Conservation (phyloP, 1,284 basidiomycete species). For the Macrocystidia cucumis region DNA sequence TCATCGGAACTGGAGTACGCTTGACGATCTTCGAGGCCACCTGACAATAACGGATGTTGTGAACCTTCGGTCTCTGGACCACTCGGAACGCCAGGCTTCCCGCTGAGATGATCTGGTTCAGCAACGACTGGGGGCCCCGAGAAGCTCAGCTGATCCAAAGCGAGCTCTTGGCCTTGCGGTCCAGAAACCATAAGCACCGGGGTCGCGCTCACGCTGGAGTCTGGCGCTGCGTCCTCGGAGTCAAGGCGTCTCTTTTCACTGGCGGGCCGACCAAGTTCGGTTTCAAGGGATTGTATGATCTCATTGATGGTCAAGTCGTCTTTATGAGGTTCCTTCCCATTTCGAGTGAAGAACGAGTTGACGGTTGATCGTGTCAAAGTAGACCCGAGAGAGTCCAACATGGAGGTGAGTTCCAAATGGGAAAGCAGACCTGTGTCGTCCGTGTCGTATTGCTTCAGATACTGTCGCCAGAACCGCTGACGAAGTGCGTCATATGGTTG, state of each 20-base stretch:
- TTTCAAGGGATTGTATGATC: constrained; percentile 74
- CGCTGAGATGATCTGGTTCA: constrained; percentile 1
- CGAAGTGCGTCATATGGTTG: constrained; percentile 91
- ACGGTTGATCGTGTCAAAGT: constrained; percentile 82
- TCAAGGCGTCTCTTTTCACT: constrained; percentile 63
- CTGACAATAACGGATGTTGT: constrained; percentile 29
- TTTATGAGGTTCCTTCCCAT: constrained; percentile 56
- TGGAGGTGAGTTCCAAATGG: constrained; percentile 85
- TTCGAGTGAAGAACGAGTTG: constrained; percentile 72
- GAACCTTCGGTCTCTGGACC: constrained; percentile 34
- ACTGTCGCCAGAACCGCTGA: constrained; percentile 89
- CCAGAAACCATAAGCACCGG: constrained; percentile 31
- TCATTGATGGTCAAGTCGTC: constrained; percentile 80
- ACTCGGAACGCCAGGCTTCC: constrained; percentile 13
- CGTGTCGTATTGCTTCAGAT: constrained; percentile 86
- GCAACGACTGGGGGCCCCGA: constrained; percentile 36
- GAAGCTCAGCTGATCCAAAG: constrained; percentile 57
- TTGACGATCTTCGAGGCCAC: too few species aligned
- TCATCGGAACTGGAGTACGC: constrained; percentile 17
- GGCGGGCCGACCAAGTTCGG: constrained; percentile 64
- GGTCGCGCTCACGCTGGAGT: constrained; percentile 36
- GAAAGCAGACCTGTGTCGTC: constrained; percentile 81
- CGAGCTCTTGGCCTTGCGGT: constrained; percentile 26
- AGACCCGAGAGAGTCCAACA: constrained; percentile 95
- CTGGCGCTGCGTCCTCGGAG: constrained; percentile 26